Conservation (phyloP, 2,329 filamentous ascomycete species). For the Pestalotiopsis sp. region DNA sequence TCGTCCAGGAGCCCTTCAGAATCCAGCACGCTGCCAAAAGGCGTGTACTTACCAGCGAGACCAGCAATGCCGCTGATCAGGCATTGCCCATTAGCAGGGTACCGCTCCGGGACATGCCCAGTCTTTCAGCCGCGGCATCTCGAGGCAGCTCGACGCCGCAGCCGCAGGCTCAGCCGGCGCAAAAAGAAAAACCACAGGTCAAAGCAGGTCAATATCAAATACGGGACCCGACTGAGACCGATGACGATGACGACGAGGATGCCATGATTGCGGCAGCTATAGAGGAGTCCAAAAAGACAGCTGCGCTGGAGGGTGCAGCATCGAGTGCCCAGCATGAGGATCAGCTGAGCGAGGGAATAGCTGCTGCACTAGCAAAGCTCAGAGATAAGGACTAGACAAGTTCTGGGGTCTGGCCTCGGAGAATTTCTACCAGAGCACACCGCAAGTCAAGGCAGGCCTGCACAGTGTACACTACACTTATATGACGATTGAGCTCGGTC, state of each 20-base stretch:
- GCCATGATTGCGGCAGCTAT: conserved; percentile 51
- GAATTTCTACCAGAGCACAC: not conserved
- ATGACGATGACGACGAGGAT: conserved; percentile 52
- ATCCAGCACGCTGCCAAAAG: conserved; percentile 69
- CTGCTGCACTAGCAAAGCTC: conserved; percentile 63
- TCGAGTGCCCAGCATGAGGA: conserved; percentile 34
- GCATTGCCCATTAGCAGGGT: conserved; percentile 43
- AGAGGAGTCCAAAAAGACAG: conserved; percentile 47
- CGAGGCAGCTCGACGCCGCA: conserved; percentile 25
- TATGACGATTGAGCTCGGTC: not conserved
- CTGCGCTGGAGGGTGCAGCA: conserved; percentile 29
- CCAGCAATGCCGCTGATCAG: conserved; percentile 34
- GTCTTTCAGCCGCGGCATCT: conserved; percentile 24
- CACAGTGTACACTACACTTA: not conserved
- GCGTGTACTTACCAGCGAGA: conserved; percentile 28
- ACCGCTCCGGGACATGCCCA: conserved; percentile 43
- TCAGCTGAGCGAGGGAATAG: conserved; percentile 58
- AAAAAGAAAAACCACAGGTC: conserved; percentile 22
- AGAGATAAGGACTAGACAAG: conserved; percentile 43
- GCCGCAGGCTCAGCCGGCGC: conserved; percentile 15
- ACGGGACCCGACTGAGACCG: conserved; percentile 40
- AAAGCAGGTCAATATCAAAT: conserved; percentile 35
- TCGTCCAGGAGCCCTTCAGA: conserved; percentile 84
- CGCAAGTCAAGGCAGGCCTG: not conserved
- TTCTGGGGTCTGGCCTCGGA: not conserved